Percentiles rank a stretch among this genome's conserved stretches.
Evolutionary conservation across 179 eudicot species (phyloP).

Genomic region (Beta corolliflora): DNA sequence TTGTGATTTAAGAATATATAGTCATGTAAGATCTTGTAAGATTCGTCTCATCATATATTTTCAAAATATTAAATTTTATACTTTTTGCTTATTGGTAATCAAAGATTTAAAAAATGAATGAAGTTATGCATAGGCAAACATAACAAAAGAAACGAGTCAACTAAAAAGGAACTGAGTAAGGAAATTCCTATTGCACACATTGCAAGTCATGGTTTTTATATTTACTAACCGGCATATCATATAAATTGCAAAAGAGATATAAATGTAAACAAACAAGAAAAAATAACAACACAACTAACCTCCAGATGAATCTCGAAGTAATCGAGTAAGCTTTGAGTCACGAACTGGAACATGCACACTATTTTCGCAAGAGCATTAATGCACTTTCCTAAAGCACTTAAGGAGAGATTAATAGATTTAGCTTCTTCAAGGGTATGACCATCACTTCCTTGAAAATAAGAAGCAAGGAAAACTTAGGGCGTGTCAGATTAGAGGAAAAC

Average conservation of each 20-base stretch:
- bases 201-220: not conserved
- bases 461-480: not conserved
- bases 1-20: too few relatives aligned
- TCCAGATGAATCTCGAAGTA: conserved; percentile 97
- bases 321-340: conserved; percentile 92
- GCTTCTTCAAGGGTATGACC: conserved; percentile 98
- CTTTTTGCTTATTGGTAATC: too few relatives aligned
- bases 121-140: too few relatives aligned
- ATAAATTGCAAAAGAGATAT: not conserved
- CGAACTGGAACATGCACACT: conserved; percentile 93
- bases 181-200: not conserved
- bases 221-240: not conserved
- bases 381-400: conserved; percentile 93
- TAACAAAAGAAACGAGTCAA: too few relatives aligned
- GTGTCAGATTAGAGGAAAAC: conserved; percentile 4
- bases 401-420: conserved; percentile 87
- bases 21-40: too few relatives aligned
- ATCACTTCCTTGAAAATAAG: conserved; percentile 67
- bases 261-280: conserved; percentile 1
- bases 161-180: not conserved
- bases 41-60: too few relatives aligned
- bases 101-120: too few relatives aligned
- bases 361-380: conserved; percentile 96
- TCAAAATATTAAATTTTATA: too few relatives aligned
- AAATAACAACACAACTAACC: conserved; percentile 42